Base-by-base conservation (phyloP, 495 filamentous ascomycete genomes). In the Hypoxylon fuscum region DNA sequence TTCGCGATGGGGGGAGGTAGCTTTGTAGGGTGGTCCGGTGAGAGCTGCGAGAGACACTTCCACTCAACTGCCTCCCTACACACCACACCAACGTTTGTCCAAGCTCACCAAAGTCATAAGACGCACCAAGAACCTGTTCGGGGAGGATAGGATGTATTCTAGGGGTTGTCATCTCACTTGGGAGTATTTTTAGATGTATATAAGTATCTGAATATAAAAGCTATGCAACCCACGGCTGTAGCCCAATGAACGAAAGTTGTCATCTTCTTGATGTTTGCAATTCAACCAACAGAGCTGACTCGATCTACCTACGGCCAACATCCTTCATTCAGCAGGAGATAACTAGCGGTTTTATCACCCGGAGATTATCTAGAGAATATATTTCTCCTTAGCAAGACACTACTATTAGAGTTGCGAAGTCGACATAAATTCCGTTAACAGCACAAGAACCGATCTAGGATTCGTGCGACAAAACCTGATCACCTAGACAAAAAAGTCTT, bases 81-180 rank as follows among this genome's bases (percentile, higher is more conserved):
- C 69, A 72, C 69, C 69, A 63, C 34, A 48, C 41, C 57, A 47
- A 54, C 45, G 25, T 53, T 43, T 27, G 48, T 64, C 59, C 63
- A 59, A 62, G 59, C 47, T 72, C 53, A 46, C 51, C 48, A 43
- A 50, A 64, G 69, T 72, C 69, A 72, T 68, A 46, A 70, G 69
- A 72, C 67, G 54, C 63, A 70, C 45, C 47, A 53, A 35, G 46
- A 64, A 49, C 56, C 48, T 67, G 48, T 32, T 55, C 34, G 29
- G 15, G 40, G 22, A 32, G 45, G 43, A 49, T 57, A 50, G 50
- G 32, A 66, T 50, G 22, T 49, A 25, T 25, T 41, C 49, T 21
- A 35, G 51, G 25, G 56, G 17, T 57, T 61, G 51, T 61, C 41
- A 57, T 57, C 32, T 32, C 42, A 25, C 34, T 25, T 29, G 23